Evolutionary conservation across 2,329 filamentous ascomycete genomes (phyloP).

Genomic region (Rachicladosporium sp.): DNA sequence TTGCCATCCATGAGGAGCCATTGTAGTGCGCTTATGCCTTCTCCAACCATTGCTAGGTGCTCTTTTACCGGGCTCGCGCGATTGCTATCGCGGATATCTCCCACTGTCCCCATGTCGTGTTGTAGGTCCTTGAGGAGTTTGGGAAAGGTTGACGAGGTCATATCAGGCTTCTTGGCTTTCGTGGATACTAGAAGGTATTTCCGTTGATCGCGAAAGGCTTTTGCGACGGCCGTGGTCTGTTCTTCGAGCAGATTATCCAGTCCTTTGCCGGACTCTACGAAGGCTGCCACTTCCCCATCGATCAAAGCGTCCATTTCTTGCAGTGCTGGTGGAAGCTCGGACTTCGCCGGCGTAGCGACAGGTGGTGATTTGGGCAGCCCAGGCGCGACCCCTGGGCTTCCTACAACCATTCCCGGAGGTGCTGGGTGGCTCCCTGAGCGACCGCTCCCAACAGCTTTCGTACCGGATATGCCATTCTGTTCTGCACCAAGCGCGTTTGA

Average conservation of each 20-base stretch:
- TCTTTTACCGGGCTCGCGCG: slow-evolving; percentile 62
- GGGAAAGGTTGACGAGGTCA: slow-evolving; percentile 55
- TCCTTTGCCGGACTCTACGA: slow-evolving; percentile 63
- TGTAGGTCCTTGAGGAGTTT: slow-evolving; percentile 80
- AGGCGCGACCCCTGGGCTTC: neutral
- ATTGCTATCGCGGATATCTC: slow-evolving; percentile 70
- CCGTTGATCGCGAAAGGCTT: slow-evolving; percentile 72
- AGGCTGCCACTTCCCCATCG: slow-evolving; percentile 59
- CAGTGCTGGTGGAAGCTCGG: slow-evolving; percentile 59
- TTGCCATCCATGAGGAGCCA: slow-evolving; percentile 81
- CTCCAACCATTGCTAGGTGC: slow-evolving; percentile 75
- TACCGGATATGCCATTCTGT: slow-evolving; percentile 15
- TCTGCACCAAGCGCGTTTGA: slow-evolving; percentile 21
- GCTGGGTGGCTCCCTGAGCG: slow-evolving; percentile 14
- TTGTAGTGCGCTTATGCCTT: slow-evolving; percentile 77
- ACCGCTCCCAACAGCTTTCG: neutral
- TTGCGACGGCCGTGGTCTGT: slow-evolving; percentile 33
- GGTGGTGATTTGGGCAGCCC: slow-evolving; percentile 1
- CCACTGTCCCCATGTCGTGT: slow-evolving; percentile 65
- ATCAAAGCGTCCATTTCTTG: slow-evolving; percentile 80
- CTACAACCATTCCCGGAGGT: slow-evolving; percentile 8
- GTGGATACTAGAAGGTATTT: slow-evolving; percentile 79
- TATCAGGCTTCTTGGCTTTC: slow-evolving; percentile 83
- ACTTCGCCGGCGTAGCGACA: slow-evolving; percentile 18
- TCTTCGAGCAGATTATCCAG: slow-evolving; percentile 49